phyloP scores from a whole-genome alignment of 2,329 filamentous ascomycete species.

The Ophiostoma quercus region DNA sequence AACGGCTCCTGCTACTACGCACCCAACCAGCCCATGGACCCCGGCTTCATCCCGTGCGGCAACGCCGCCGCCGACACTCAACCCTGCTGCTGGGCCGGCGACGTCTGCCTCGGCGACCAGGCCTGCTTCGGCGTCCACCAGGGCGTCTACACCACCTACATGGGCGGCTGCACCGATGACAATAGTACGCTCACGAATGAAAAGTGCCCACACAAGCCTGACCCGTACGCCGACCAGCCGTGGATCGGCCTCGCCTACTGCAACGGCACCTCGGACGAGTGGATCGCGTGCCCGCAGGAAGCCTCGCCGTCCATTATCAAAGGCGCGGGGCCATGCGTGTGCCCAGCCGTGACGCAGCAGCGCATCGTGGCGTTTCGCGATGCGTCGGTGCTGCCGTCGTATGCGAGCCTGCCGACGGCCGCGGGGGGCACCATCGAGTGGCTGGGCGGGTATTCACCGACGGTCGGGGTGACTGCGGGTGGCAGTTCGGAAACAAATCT shows the following conservation, averaged over 20 bases:
- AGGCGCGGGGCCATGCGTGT: slow-evolving; percentile 32
- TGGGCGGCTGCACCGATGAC: slow-evolving; percentile 37
- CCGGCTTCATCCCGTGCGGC: slow-evolving; percentile 28
- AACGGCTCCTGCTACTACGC: slow-evolving; percentile 27
- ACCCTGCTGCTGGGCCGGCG: slow-evolving; percentile 28
- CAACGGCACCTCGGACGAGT: slow-evolving; percentile 32
- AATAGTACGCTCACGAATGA: neutral
- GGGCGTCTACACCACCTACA: slow-evolving; percentile 36
- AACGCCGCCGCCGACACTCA: slow-evolving; percentile 24
- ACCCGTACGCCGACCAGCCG: slow-evolving; percentile 26
- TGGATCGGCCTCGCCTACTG: slow-evolving; percentile 38
- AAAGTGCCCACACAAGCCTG: slow-evolving; percentile 36
- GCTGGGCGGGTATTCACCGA: slow-evolving; percentile 30
- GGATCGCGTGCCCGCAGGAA: slow-evolving; percentile 34
- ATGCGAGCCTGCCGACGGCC: slow-evolving; percentile 31
- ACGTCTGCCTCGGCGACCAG: slow-evolving; percentile 25
- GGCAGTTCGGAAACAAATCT: too few species aligned
- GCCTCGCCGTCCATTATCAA: slow-evolving; percentile 27
- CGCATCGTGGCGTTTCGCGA: slow-evolving; percentile 31
- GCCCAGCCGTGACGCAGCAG: slow-evolving; percentile 29
- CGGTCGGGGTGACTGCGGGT: too few species aligned
- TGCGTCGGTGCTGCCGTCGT: slow-evolving; percentile 29
- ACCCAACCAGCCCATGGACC: slow-evolving; percentile 17
- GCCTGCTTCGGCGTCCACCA: slow-evolving; percentile 29
- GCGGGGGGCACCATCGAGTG: slow-evolving; percentile 31